Evolutionary conservation across 352 stramenopile genomes (phyloP).

Genomic region (Pythium apleroticum): DNA sequence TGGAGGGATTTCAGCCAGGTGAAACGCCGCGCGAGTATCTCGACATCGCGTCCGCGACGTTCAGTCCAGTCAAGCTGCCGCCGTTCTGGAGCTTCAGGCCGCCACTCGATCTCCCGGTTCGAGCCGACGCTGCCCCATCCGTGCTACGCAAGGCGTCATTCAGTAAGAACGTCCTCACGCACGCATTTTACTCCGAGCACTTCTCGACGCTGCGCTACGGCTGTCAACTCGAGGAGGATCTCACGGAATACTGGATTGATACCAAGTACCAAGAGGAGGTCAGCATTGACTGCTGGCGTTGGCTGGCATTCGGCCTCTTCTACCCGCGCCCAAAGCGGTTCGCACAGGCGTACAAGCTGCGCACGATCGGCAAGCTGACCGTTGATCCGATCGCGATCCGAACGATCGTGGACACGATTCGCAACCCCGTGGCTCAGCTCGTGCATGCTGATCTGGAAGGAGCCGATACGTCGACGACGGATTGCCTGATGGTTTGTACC

Average conservation of each 20-base stretch:
- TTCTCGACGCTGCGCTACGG: conserved; percentile 20
- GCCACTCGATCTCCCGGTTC: background rate
- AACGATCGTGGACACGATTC: background rate
- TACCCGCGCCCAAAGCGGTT: conserved; percentile 24
- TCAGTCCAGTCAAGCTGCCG: background rate
- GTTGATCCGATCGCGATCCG: background rate
- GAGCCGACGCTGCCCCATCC: background rate
- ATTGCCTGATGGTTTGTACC: conserved; percentile 10
- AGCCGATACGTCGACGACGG: background rate
- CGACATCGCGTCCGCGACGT: conserved; percentile 1
- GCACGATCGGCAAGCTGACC: background rate
- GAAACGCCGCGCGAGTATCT: background rate
- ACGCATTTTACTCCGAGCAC: background rate
- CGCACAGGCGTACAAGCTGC: conserved; percentile 1
- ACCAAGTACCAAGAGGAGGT: background rate
- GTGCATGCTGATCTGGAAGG: background rate
- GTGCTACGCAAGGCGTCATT: conserved; percentile 7
- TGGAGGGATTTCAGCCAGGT: background rate
- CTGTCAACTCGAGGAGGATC: conserved; percentile 2
- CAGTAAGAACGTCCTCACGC: background rate
- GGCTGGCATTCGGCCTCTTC: conserved; percentile 24
- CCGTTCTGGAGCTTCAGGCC: background rate
- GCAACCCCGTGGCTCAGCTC: conserved; percentile 12
- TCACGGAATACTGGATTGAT: background rate
- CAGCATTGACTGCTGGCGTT: conserved; percentile 13